Evolutionary conservation across 495 filamentous ascomycete species (phyloP).

Genomic region (Penicillium diatomitis): DNA sequence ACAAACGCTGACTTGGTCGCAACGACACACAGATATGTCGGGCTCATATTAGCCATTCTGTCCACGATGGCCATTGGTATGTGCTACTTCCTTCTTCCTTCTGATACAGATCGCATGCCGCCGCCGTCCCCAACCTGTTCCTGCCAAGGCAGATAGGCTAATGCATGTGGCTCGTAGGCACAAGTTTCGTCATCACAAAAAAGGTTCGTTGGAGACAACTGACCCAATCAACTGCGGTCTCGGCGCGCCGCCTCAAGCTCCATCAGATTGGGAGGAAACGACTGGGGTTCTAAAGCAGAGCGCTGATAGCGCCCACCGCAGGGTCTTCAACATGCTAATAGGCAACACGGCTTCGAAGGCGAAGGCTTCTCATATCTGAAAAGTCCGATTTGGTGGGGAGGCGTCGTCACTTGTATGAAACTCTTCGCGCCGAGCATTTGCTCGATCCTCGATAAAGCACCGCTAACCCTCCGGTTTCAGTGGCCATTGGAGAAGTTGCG

Average conservation of each 20-base stretch:
- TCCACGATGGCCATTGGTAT: constrained; percentile 91
- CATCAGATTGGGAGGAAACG: neutral
- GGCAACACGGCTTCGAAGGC: constrained; percentile 90
- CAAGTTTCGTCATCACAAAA: constrained; percentile 91
- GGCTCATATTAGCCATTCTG: constrained; percentile 76
- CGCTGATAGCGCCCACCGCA: constrained; percentile 19
- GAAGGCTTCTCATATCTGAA: constrained; percentile 90
- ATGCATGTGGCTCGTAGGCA: constrained; percentile 40
- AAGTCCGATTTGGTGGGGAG: constrained; percentile 92
- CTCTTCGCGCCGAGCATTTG: neutral
- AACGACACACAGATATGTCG: constrained; percentile 61
- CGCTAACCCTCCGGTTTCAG: constrained; percentile 28
- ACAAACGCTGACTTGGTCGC: constrained; percentile 29
- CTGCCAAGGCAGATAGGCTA: too few species aligned
- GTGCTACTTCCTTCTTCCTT: constrained; percentile 16
- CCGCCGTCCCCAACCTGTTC: too few species aligned
- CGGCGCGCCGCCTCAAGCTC: too few species aligned
- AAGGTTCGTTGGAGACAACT: constrained; percentile 47
- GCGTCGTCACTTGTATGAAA: constrained; percentile 72
- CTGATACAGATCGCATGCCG: too few species aligned
- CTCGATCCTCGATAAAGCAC: too few species aligned
- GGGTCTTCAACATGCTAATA: constrained; percentile 84
- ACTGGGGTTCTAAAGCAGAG: neutral
- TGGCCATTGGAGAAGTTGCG: constrained; percentile 77
- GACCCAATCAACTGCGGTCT: too few species aligned